These are phyloP conservation scores for Lactuca saligna DNA, from an alignment of 129 eudicot species.

Conservation along the genomic window DNA sequence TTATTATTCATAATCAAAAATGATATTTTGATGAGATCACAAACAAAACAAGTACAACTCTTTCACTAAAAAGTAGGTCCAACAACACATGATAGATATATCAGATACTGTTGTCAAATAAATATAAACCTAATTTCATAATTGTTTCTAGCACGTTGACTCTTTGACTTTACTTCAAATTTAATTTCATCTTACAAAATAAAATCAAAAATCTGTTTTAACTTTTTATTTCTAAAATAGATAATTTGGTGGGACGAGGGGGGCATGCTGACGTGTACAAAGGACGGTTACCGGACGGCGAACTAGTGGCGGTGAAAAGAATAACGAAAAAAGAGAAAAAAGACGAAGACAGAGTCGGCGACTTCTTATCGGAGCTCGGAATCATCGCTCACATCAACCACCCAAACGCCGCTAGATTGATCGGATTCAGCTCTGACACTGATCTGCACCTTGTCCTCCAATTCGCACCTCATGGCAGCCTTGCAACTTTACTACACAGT, in stretches of 20 bases:
- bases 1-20: no score
- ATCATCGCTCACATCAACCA: conserved; percentile 94
- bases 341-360: conserved; percentile 70
- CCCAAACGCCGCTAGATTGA: conserved; percentile 71
- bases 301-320: conserved; percentile 78
- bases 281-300: conserved; percentile 78
- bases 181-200: not conserved
- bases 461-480: conserved; percentile 84
- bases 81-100: not conserved
- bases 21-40: not conserved
- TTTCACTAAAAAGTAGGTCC: not conserved
- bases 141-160: not conserved
- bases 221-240: conserved; percentile 26
- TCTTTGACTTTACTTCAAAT: conserved; percentile 24
- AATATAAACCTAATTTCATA: not conserved
- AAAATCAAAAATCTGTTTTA: not conserved
- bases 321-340: conserved; percentile 69
- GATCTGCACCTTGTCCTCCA: conserved; percentile 90
- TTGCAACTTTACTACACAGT: conserved; percentile 68
- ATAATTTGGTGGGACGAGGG: conserved; percentile 78
- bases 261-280: conserved; percentile 98
- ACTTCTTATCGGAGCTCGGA: conserved; percentile 90
- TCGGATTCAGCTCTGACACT: conserved; percentile 71
- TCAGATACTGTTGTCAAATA: not conserved
- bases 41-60: not conserved